phyloP scores from a whole-genome alignment of 805 yeast species.

The Suhomyces kilbournensis region DNA sequence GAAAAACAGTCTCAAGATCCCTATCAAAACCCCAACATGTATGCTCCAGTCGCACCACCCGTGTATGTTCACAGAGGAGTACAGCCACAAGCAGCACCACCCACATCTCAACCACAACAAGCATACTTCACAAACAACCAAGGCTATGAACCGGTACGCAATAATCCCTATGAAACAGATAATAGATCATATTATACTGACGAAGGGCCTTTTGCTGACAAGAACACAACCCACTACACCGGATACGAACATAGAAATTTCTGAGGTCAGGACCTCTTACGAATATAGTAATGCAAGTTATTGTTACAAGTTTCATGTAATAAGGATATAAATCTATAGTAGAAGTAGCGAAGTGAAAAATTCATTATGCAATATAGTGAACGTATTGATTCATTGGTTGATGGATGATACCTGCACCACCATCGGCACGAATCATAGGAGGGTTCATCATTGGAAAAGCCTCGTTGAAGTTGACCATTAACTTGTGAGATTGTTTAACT shows the following conservation, averaged over 20 bases:
- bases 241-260: not conserved
- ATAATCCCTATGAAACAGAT: not conserved
- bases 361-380: not conserved
- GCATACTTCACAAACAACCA: conserved; percentile 12
- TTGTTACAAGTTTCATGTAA: not conserved
- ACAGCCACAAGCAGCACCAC: not conserved
- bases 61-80: conserved; percentile 10
- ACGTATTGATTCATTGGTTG: not conserved
- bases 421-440: not conserved
- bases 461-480: not conserved
- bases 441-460: not conserved
- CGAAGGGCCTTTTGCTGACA: conserved; percentile 10
- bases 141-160: conserved; percentile 12
- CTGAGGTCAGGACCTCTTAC: not conserved
- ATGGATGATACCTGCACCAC: not conserved
- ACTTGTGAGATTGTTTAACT: not conserved
- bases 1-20: conserved; percentile 17
- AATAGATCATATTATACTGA: conserved; percentile 1
- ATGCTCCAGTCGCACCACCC: conserved; percentile 19
- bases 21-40: conserved; percentile 35
- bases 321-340: not conserved
- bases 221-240: not conserved
- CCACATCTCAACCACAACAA: conserved; percentile 10
- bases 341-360: not conserved
- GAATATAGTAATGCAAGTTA: not conserved